These are phyloP conservation scores for Alternaria alternata DNA, from an alignment of 2,329 filamentous ascomycete species.

Conservation along the genomic window DNA sequence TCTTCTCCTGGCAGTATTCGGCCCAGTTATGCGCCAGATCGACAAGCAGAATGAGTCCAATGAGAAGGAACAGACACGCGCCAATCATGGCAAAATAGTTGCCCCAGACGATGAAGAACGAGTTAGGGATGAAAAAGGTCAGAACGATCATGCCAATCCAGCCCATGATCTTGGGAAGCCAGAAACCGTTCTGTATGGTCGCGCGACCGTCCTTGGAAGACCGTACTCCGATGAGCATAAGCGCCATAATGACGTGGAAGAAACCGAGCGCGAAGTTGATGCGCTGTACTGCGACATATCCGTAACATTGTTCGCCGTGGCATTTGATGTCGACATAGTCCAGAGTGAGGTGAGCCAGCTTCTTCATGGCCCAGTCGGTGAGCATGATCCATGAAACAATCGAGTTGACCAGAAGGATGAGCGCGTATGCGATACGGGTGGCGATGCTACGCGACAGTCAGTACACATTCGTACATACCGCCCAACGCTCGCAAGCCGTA, in stretches of 20 bases:
- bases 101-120: constrained; percentile 94
- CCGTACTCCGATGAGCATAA: constrained; percentile 84
- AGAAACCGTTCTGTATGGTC: constrained; percentile 95
- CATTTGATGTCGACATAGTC: constrained; percentile 97
- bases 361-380: constrained; percentile 97
- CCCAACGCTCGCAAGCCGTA: constrained; percentile 45
- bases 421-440: constrained; percentile 93
- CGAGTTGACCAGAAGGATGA: constrained; percentile 94
- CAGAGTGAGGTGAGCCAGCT: constrained; percentile 87
- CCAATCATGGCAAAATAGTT: constrained; percentile 90
- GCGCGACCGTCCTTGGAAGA: constrained; percentile 89
- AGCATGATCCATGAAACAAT: constrained; percentile 99
- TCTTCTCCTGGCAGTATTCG: constrained; percentile 92
- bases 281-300: constrained; percentile 94
- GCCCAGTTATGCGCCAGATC: constrained; percentile 97
- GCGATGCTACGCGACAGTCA: constrained; percentile 71
- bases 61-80: constrained; percentile 90
- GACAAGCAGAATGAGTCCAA: constrained; percentile 90
- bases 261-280: constrained; percentile 97
- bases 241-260: constrained; percentile 87
- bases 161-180: constrained; percentile 92
- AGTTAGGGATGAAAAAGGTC: constrained; percentile 94
- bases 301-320: constrained; percentile 86
- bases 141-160: constrained; percentile 89
- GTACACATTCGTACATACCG: not conserved